Conservation (phyloP, 441 rosid genomes). For the Sinapis alba region DNA sequence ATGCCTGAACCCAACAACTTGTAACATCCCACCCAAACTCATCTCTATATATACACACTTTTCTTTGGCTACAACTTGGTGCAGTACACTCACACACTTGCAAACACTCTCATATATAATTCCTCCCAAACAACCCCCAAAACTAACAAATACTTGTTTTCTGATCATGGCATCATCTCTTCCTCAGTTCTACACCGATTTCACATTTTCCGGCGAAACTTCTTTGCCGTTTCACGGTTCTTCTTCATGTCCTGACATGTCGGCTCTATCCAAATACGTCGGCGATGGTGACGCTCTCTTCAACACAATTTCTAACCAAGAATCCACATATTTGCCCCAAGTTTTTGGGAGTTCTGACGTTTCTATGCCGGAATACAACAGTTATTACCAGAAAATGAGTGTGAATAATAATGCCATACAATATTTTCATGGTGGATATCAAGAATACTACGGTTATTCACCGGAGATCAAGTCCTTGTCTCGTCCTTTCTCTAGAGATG, state of each 20-base stretch:
- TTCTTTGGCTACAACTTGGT: not conserved
- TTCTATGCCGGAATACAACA: conserved; percentile 46
- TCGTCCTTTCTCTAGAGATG: conserved; percentile 26
- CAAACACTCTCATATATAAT: conserved; percentile 30
- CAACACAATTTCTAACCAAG: conserved; percentile 24
- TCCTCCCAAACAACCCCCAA: conserved; percentile 23
- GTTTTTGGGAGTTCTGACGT: conserved; percentile 47
- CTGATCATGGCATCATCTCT: conserved; percentile 60
- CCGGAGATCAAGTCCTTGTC: conserved; percentile 52
- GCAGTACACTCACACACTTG: conserved; percentile 20
- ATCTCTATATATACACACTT: not conserved
- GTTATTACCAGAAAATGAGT: conserved; percentile 25
- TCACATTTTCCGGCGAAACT: conserved; percentile 47
- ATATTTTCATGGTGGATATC: conserved; percentile 48
- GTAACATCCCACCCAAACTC: conserved; percentile 17
- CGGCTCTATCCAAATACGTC: conserved; percentile 39
- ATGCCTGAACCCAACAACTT: conserved; percentile 34
- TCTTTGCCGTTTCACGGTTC: conserved; percentile 43
- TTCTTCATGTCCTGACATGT: conserved; percentile 27
- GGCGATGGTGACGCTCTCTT: conserved; percentile 27
- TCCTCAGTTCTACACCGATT: conserved; percentile 52
- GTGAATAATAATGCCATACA: conserved; percentile 42
- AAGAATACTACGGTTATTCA: conserved; percentile 52
- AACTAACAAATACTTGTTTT: not conserved
- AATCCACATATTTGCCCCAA: conserved; percentile 42